These are phyloP conservation scores for Paracorniculantispora psalliotae DNA, from an alignment of 2,329 filamentous ascomycete species.

Conservation along the genomic window DNA sequence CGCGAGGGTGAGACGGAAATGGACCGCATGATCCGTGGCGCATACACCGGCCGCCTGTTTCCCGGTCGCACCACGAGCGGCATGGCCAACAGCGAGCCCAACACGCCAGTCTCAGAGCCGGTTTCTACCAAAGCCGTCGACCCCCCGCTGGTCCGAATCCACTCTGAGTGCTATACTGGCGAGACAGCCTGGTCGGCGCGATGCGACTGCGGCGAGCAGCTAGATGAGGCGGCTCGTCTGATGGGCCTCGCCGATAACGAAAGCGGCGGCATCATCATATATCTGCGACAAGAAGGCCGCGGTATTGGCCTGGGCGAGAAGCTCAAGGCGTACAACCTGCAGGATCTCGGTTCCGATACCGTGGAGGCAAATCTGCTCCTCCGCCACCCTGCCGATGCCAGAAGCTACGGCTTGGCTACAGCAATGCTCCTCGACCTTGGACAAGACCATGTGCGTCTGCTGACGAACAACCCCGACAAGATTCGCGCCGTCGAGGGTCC, in stretches of 20 bases:
- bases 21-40: slow-evolving; percentile 89
- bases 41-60: slow-evolving; percentile 82
- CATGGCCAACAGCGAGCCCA: slow-evolving; percentile 38
- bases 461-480: slow-evolving; percentile 98
- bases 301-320: slow-evolving; percentile 95
- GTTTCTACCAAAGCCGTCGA: slow-evolving; percentile 13
- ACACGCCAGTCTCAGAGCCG: neutral
- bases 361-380: slow-evolving; percentile 92
- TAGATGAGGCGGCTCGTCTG: slow-evolving; percentile 89
- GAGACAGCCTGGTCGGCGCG: slow-evolving; percentile 98
- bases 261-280: slow-evolving; percentile 85
- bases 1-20: slow-evolving; percentile 76
- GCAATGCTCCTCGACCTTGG: slow-evolving; percentile 88
- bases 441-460: slow-evolving; percentile 67
- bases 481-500: slow-evolving; percentile 91
- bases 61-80: slow-evolving; percentile 78
- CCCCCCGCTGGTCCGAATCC: slow-evolving; percentile 79
- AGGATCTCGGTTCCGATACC: slow-evolving; percentile 94
- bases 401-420: slow-evolving; percentile 93
- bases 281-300: slow-evolving; percentile 90
- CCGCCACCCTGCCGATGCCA: slow-evolving; percentile 86
- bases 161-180: slow-evolving; percentile 97
- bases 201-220: slow-evolving; percentile 95
- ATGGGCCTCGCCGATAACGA: slow-evolving; percentile 69
- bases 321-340: slow-evolving; percentile 95